Base-by-base conservation (phyloP, 768 basidiomycete genomes). In the Mycena floridula region DNA sequence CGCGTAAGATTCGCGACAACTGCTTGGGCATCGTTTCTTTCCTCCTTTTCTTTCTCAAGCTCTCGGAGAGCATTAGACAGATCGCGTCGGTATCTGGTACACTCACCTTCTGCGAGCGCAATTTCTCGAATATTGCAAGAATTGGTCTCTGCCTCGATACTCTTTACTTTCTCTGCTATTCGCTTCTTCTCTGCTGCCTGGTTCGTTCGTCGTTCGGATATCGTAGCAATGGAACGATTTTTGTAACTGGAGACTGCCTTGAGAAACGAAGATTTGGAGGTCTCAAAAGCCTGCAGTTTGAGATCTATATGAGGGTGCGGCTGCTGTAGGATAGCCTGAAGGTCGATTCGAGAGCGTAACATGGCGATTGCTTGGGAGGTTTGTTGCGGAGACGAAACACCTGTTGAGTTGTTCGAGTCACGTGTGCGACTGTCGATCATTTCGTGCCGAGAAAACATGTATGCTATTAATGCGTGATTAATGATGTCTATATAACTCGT, bases 61-160 rank as follows among this genome's bases (percentile, higher is more conserved):
- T 76, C 86, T 21, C 30, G 4, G 52, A 25, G 20, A 37, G n/a
- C 30, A 28, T 8, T 15, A 22, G 22, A 20, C 16, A 44, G 25
- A 3, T 25, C 20, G 66, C 77, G n/a, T n/a, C n/a, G n/a, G n/a
- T n/a, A n/a, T n/a, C n/a, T n/a, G n/a, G n/a, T n/a, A n/a, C n/a
- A n/a, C 59, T 30, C 21, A 91, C 90, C 77, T 45, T 78, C 75
- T 2, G 89, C 72, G 44, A 94, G 72, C 42, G 88, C 82, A 24
- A 89, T 82, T 62, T 93, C 91, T 54, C 71, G 75, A 42, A 86
- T 58, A 52, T 90, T 87, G 64, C 86, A 90, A 36, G 81, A 69
- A 43, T 78, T 81, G 2, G 77, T 91, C 61, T 90, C 84, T 0
- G 67, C 54, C 58, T 92, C 85, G 0, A 80, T 69, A 7, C 75